Conservation (phyloP, 495 filamentous ascomycete species). For the Trichoderma erinaceum region DNA sequence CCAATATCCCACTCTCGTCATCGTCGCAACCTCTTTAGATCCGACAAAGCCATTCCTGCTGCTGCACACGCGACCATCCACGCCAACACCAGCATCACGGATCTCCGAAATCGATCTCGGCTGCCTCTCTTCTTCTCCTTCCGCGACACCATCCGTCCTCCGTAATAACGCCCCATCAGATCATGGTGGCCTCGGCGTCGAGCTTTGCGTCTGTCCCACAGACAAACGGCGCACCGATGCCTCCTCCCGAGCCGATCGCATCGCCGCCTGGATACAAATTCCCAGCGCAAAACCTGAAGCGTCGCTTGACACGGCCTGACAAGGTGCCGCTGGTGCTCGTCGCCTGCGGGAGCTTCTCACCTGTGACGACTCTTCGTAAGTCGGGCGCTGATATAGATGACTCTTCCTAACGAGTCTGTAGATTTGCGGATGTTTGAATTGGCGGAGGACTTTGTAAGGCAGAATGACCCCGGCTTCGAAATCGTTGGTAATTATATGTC, state of each 20-base stretch:
- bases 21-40: not conserved
- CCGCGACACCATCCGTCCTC: not conserved
- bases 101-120: not conserved
- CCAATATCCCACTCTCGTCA: not conserved
- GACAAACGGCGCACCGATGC: not conserved
- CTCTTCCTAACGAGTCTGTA: conserved; percentile 35
- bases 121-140: not conserved
- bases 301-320: conserved; percentile 53
- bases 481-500: conserved; percentile 78
- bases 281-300: conserved; percentile 57
- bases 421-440: conserved; percentile 95
- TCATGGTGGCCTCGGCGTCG: conserved; percentile 10
- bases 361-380: conserved; percentile 45
- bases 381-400: conserved; percentile 15
- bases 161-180: not conserved
- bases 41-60: not conserved
- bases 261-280: conserved; percentile 54
- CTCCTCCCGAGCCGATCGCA: not conserved
- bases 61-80: not conserved
- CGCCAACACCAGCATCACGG: not conserved
- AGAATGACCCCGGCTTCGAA: conserved; percentile 73
- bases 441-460: conserved; percentile 64
- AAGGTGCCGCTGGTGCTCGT: conserved; percentile 70
- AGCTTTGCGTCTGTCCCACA: not conserved
- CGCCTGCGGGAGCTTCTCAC: conserved; percentile 78